Evolutionary conservation across 768 basidiomycete genomes (phyloP), one percentile per base, ranked within the genome.

Genomic region (Chalciporus chontae): DNA sequence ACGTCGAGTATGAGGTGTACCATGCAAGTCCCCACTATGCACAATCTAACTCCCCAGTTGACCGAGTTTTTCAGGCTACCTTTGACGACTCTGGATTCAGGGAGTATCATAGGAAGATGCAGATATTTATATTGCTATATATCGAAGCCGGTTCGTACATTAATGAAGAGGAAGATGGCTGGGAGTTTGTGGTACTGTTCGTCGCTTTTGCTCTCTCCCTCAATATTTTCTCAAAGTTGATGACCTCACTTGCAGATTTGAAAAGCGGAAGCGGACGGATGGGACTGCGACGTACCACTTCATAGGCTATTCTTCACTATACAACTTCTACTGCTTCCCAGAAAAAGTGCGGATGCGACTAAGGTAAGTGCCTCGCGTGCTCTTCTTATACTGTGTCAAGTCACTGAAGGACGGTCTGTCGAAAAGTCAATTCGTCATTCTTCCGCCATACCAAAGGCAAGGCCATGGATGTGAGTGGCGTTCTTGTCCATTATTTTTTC

Each of bases 121-220:
- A 98, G 69, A 64, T 97, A 43, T 97, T 96, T 66, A 91, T 97
- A 55, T 66, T 95, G 48, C 74, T 99, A 5, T 97, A 91, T 70
- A 93, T 99, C 59, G 96, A 99, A 64, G 96, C 81, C 10, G 96
- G 94, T 3, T 92, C 90, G 11, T 98, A 93, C 67, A 90, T 99
- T 56, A 81, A 86, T 60, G 95, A 97, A 56, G 90, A 90, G 5
- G 95, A 98, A 64, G 87, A 93, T 18, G 75, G 78, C 2, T 98
- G 95, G 95, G 92, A 97, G 65, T 97, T 98, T 66, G 79, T 84
- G 37, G 74, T 92, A 1, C 69, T 96, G 88, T 96, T 60, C 50
- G 91, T 78, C 11, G 21, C 15, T 13, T 14, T 38, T n/a, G 21
- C 19, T 3, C 19, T 38, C 26, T 44, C 42, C 18, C 3, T 44